Conservation (phyloP, 306 rosid species). For the Rosa rugosa region DNA sequence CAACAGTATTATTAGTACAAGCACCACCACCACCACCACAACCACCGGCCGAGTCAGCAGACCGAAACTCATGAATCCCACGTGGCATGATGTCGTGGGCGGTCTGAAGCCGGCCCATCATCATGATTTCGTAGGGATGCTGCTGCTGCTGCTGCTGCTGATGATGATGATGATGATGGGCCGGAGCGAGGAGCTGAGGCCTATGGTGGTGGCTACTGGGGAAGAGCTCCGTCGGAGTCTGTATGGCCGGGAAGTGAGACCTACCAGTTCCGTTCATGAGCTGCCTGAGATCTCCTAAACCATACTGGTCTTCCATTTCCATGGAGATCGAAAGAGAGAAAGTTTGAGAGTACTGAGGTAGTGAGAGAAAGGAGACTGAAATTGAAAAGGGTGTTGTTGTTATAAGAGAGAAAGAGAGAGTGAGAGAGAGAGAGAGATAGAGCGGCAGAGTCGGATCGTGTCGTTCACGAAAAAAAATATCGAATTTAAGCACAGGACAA, state of each 20-base stretch:
- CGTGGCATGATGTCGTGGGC: conserved; percentile 47
- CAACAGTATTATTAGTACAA: conserved; percentile 28
- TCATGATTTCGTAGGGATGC: conserved; percentile 58
- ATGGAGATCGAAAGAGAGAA: conserved; percentile 24
- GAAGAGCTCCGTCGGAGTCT: conserved; percentile 52
- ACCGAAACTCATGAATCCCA: conserved; percentile 44
- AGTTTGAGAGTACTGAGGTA: background rate
- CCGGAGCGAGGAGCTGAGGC: conserved; percentile 25
- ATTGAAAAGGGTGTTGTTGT: background rate
- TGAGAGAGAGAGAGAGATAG: conserved; percentile 24
- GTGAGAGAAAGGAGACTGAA: conserved; percentile 9
- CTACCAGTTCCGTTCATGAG: conserved; percentile 43
- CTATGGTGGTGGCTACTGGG: conserved; percentile 48
- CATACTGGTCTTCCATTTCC: conserved; percentile 71
- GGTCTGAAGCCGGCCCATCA: conserved; percentile 60
- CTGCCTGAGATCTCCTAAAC: conserved; percentile 61
- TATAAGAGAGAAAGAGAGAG: conserved; percentile 5
- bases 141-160: conserved; percentile 22
- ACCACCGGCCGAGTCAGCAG: conserved; percentile 35
- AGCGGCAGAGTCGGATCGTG: conserved; percentile 94
- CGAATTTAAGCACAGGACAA: conserved; percentile 48
- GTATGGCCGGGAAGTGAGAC: conserved; percentile 41
- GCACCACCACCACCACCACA: background rate
- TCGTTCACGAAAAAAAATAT: conserved; percentile 59
- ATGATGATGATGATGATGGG: conserved; percentile 8